These are phyloP conservation scores for Gloeostereum incarnatum DNA, from an alignment of 768 basidiomycete genomes.

Conservation along the genomic window DNA sequence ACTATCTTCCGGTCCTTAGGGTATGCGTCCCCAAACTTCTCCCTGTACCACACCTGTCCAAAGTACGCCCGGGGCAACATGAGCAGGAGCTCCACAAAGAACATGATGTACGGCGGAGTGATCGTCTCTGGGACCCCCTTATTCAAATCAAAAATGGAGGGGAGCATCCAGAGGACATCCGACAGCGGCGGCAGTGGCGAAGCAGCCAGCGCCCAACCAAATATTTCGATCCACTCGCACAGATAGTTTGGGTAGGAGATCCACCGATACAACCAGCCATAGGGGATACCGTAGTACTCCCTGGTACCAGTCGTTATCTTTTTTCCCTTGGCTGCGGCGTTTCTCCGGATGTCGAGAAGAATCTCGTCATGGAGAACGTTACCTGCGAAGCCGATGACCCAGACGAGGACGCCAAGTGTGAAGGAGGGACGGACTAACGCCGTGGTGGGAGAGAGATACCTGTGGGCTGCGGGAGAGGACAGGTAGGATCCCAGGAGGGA, in stretches of 20 bases:
- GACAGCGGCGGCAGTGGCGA: slow-evolving; percentile 28
- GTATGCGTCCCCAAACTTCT: slow-evolving; percentile 66
- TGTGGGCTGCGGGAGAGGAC: slow-evolving; percentile 26
- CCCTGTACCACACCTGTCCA: slow-evolving; percentile 82
- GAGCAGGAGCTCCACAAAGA: slow-evolving; percentile 56
- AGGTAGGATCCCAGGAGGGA: slow-evolving; percentile 43
- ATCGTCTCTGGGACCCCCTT: slow-evolving; percentile 33
- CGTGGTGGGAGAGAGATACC: slow-evolving; percentile 17
- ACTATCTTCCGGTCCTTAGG: slow-evolving; percentile 69
- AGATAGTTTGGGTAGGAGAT: slow-evolving; percentile 92
- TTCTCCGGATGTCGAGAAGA: slow-evolving; percentile 71
- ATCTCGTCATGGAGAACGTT: slow-evolving; percentile 91
- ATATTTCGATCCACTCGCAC: slow-evolving; percentile 94
- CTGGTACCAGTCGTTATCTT: slow-evolving; percentile 20
- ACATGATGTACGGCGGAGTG: slow-evolving; percentile 76
- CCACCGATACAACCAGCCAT: slow-evolving; percentile 64
- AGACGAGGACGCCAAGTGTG: slow-evolving; percentile 53
- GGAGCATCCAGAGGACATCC: slow-evolving; percentile 1
- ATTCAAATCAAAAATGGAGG: slow-evolving; percentile 20
- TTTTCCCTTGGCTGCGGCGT: too few species aligned
- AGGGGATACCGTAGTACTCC: slow-evolving; percentile 73
- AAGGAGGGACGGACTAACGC: slow-evolving; percentile 26
- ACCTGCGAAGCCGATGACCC: slow-evolving; percentile 62
- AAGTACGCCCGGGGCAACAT: slow-evolving; percentile 81
- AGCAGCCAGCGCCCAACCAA: slow-evolving; percentile 76